Percentiles rank a stretch among this genome's conserved stretches.
phyloP scores from a whole-genome alignment of 148 eudicot genomes.

The Camellia granthamiana region DNA sequence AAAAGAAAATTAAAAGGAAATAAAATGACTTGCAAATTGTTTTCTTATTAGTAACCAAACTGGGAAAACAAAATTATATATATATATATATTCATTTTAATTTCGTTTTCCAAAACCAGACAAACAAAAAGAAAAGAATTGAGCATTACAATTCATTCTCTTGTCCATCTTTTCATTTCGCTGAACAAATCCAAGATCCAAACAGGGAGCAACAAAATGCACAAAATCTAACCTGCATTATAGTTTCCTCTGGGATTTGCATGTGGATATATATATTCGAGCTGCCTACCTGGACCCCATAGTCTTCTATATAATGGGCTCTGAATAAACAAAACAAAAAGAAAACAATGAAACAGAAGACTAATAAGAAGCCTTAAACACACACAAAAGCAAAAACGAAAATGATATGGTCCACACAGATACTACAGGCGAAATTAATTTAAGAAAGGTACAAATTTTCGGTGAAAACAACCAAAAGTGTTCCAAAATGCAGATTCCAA shows the following conservation, averaged over 20 bases:
- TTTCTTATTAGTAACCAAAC: too few species aligned
- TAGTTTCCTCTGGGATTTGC: constrained; percentile 49
- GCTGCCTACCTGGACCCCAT: constrained; percentile 53
- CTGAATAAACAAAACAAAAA: constrained; percentile 20
- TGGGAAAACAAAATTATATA: too few species aligned
- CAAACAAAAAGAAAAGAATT: too few species aligned
- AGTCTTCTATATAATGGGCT: constrained; percentile 42
- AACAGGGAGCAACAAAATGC: not conserved
- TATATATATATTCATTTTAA: too few species aligned
- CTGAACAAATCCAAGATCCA: too few species aligned
- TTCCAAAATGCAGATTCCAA: constrained; percentile 6
- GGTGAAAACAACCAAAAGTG: not conserved
- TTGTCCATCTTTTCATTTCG: too few species aligned
- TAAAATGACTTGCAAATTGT: too few species aligned
- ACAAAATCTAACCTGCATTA: constrained; percentile 35
- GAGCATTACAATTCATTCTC: too few species aligned
- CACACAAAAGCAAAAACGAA: not conserved
- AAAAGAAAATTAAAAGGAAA: too few species aligned
- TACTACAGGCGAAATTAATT: too few species aligned
- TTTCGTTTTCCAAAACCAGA: too few species aligned
- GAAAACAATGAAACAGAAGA: not conserved
- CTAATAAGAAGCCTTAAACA: constrained; percentile 2
- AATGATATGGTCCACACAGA: too few species aligned
- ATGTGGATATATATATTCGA: constrained; percentile 43
- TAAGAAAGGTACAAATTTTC: not conserved